Percentiles rank a stretch among this genome's conserved stretches.
Conservation (phyloP, 208 protist species). For the Leishmania tropica region DNA sequence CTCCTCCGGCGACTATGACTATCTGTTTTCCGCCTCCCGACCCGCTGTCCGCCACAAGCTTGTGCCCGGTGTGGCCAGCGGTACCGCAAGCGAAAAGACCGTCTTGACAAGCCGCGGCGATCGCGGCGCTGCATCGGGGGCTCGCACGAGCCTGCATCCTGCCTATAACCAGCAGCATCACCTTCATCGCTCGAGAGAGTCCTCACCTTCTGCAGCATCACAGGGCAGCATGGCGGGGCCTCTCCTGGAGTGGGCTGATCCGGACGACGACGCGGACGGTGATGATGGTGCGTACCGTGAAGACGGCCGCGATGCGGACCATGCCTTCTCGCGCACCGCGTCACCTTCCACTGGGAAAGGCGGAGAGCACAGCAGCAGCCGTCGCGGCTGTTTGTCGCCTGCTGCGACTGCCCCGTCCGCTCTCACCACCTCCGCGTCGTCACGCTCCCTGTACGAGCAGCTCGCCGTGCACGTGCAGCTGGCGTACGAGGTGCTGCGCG, state of each 20-base stretch:
- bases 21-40: slow-evolving; percentile 16
- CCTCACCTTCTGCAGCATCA: neutral
- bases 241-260: neutral
- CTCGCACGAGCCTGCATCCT: neutral
- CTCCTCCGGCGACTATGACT: slow-evolving; percentile 16
- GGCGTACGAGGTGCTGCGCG: slow-evolving; percentile 36
- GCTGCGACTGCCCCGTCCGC: neutral
- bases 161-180: neutral
- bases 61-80: slow-evolving; percentile 1
- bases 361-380: neutral
- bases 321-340: neutral
- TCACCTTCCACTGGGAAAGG: neutral
- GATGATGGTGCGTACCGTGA: neutral
- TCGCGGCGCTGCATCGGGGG: neutral
- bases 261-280: neutral
- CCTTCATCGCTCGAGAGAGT: neutral
- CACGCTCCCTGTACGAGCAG: slow-evolving; percentile 25
- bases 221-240: too few relatives aligned
- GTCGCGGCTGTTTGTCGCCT: neutral
- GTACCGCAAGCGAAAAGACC: neutral
- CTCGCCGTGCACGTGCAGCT: slow-evolving; percentile 35
- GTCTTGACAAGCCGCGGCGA: neutral
- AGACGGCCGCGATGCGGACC: neutral
- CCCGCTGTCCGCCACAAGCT: slow-evolving; percentile 4
- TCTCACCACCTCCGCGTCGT: neutral